phyloP scores from a whole-genome alignment of 106 monocot genomes.

The Chionographis japonica region DNA sequence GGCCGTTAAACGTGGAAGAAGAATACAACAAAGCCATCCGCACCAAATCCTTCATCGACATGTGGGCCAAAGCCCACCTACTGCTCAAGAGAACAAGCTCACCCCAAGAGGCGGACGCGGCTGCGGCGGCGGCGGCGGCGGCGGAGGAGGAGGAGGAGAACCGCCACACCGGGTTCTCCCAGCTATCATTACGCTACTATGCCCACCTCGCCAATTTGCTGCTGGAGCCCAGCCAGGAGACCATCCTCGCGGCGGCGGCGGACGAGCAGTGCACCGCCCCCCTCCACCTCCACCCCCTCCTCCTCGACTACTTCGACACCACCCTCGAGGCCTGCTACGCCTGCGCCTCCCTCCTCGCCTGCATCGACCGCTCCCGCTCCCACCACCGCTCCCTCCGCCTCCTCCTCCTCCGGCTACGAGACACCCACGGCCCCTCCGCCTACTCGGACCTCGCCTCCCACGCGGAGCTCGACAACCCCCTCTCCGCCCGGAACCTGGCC shows the following conservation, averaged over 20 bases:
- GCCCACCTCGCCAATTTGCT: slow-evolving; percentile 23
- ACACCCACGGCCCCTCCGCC: background rate
- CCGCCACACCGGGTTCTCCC: background rate
- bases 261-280: background rate
- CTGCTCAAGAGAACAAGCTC: slow-evolving; percentile 10
- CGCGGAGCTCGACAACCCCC: slow-evolving; percentile 58
- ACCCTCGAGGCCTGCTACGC: slow-evolving; percentile 41
- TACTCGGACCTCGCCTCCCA: slow-evolving; percentile 21
- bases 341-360: slow-evolving; percentile 41
- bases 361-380: slow-evolving; percentile 37
- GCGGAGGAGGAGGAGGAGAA: background rate
- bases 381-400: slow-evolving; percentile 23
- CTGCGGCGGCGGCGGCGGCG: too few relatives aligned
- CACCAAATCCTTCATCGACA: slow-evolving; percentile 47
- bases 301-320: slow-evolving; percentile 59
- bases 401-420: slow-evolving; percentile 20
- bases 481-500: slow-evolving; percentile 22
- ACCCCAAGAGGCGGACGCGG: background rate
- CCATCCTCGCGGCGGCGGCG: background rate
- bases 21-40: slow-evolving; percentile 51
- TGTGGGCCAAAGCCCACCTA: slow-evolving; percentile 31
- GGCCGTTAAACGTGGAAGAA: slow-evolving; percentile 34
- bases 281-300: slow-evolving; percentile 20
- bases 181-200: background rate
- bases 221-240: slow-evolving; percentile 37